Evolutionary conservation across 805 yeast genomes (phyloP).

Genomic region (Starmerella apis): DNA sequence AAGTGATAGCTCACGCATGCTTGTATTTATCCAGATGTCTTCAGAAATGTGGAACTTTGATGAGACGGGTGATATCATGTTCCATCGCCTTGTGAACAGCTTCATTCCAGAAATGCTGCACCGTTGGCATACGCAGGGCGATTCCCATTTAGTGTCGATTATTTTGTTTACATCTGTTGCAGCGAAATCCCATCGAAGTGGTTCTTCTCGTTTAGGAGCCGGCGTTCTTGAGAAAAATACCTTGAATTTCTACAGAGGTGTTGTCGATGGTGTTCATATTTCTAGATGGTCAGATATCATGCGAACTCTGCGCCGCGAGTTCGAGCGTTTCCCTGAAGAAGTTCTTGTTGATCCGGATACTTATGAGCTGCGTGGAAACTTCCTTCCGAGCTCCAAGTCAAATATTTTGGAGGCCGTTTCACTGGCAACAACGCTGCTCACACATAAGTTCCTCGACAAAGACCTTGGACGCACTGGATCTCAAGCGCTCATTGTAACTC

Average conservation of each 20-base stretch:
- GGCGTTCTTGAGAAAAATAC: constrained; percentile 60
- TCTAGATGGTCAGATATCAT: constrained; percentile 85
- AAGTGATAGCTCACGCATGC: constrained; percentile 78
- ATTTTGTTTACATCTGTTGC: constrained; percentile 54
- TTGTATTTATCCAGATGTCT: constrained; percentile 78
- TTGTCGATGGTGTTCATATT: constrained; percentile 86
- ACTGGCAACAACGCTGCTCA: constrained; percentile 64
- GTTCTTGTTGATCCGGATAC: constrained; percentile 42
- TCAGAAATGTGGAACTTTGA: constrained; percentile 98
- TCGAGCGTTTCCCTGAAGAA: constrained; percentile 68
- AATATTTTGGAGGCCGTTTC: constrained; percentile 80
- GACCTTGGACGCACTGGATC: constrained; percentile 83
- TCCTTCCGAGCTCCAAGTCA: constrained; percentile 81
- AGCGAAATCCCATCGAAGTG: not conserved
- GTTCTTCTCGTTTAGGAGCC: not conserved
- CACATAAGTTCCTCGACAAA: constrained; percentile 69
- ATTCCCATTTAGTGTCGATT: constrained; percentile 85
- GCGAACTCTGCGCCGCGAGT: constrained; percentile 76
- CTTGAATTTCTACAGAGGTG: constrained; percentile 79
- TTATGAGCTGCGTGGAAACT: constrained; percentile 46
- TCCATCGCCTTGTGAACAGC: constrained; percentile 85
- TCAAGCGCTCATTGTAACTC: constrained; percentile 79
- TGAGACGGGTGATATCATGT: constrained; percentile 88
- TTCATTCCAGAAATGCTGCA: constrained; percentile 80
- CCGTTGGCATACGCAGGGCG: constrained; percentile 74